These are phyloP conservation scores for Calonectria hawksworthii DNA, from an alignment of 2,329 filamentous ascomycete species.

Conservation along the genomic window DNA sequence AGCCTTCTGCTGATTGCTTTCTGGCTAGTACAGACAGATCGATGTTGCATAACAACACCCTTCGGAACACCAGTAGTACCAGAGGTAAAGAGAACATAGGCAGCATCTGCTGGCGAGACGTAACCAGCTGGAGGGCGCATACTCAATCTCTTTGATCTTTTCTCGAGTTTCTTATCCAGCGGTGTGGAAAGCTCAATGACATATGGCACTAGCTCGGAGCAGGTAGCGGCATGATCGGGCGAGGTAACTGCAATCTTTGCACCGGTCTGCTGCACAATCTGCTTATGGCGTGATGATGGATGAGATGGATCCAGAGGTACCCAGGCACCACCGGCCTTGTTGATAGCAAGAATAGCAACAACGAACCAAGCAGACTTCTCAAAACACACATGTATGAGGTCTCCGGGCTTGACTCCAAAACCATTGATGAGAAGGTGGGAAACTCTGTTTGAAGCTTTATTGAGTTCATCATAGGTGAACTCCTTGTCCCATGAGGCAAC, in stretches of 20 bases:
- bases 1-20: slow-evolving; percentile 16
- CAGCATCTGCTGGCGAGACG: neutral
- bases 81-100: slow-evolving; percentile 45
- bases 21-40: slow-evolving; percentile 28
- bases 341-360: slow-evolving; percentile 13
- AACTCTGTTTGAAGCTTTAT: slow-evolving; percentile 17
- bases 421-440: slow-evolving; percentile 20
- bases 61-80: slow-evolving; percentile 45
- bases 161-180: slow-evolving; percentile 3
- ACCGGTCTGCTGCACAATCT: slow-evolving; percentile 1
- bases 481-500: slow-evolving; percentile 45
- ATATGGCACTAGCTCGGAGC: neutral
- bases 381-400: slow-evolving; percentile 28
- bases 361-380: slow-evolving; percentile 16
- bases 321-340: slow-evolving; percentile 17
- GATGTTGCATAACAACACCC: slow-evolving; percentile 39
- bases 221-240: neutral
- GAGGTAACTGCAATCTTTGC: slow-evolving; percentile 8
- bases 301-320: slow-evolving; percentile 13
- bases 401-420: slow-evolving; percentile 16
- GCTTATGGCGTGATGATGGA: slow-evolving; percentile 2
- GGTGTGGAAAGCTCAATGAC: slow-evolving; percentile 5
- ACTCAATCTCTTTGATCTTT: slow-evolving; percentile 4
- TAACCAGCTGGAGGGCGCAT: neutral
- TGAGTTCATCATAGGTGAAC: slow-evolving; percentile 37